phyloP scores from a whole-genome alignment of 805 yeast species.

The Metschnikowia cubensis region DNA sequence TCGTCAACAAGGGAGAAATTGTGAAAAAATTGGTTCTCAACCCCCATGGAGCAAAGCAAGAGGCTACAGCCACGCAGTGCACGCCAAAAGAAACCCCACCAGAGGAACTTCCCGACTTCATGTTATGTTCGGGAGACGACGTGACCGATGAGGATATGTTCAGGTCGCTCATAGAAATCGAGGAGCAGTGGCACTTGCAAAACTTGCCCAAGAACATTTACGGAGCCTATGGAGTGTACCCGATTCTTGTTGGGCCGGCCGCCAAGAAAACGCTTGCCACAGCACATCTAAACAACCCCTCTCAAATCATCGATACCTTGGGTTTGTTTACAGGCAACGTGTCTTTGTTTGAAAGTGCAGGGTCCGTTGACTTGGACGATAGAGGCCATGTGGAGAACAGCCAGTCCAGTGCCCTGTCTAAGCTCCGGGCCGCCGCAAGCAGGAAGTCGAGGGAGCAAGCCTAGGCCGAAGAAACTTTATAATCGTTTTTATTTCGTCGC shows the following conservation, averaged over 20 bases:
- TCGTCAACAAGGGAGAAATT: slow-evolving; percentile 95
- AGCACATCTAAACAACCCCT: slow-evolving; percentile 79
- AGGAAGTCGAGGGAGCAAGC: slow-evolving; percentile 4
- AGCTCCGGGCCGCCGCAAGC: slow-evolving; percentile 26
- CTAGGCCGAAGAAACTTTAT: neutral
- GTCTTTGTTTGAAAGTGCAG: slow-evolving; percentile 72
- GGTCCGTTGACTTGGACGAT: slow-evolving; percentile 70
- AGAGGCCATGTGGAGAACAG: slow-evolving; percentile 63
- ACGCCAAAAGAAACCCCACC: slow-evolving; percentile 26
- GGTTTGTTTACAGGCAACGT: slow-evolving; percentile 78
- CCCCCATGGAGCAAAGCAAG: slow-evolving; percentile 55
- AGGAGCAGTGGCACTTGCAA: slow-evolving; percentile 45
- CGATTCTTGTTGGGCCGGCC: slow-evolving; percentile 92
- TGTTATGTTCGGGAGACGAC: slow-evolving; percentile 92
- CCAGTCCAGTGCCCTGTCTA: slow-evolving; percentile 41
- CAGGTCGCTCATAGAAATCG: slow-evolving; percentile 63
- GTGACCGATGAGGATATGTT: slow-evolving; percentile 98
- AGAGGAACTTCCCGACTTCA: slow-evolving; percentile 70
- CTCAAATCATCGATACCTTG: slow-evolving; percentile 77
- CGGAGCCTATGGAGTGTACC: slow-evolving; percentile 63
- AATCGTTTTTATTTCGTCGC: neutral
- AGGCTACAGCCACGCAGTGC: slow-evolving; percentile 23
- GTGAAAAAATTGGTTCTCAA: slow-evolving; percentile 72
- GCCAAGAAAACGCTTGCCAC: slow-evolving; percentile 81
- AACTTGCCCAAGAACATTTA: slow-evolving; percentile 42